Conservation (phyloP, 768 basidiomycete genomes). For the Leccinellum albellum region DNA sequence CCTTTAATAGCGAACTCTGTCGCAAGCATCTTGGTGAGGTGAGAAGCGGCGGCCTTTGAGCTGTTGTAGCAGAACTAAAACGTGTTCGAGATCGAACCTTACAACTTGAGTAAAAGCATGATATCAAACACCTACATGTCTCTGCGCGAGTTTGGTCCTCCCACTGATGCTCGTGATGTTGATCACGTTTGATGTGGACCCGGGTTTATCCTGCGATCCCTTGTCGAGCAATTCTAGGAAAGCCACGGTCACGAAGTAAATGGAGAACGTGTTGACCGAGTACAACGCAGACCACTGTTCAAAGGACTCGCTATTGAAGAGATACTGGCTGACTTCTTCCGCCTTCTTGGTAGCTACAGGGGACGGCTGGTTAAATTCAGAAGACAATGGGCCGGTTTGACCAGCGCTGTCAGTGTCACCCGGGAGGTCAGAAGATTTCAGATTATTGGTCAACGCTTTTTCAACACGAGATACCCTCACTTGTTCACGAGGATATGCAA, state of each 20-base stretch:
- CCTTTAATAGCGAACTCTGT: constrained; percentile 71
- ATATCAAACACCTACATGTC: constrained; percentile 55
- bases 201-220: constrained; percentile 56
- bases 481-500: constrained; percentile 82
- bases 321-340: constrained; percentile 60
- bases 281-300: constrained; percentile 63
- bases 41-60: constrained; percentile 71
- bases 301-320: constrained; percentile 66
- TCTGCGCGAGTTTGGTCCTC: constrained; percentile 62
- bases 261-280: constrained; percentile 67
- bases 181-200: constrained; percentile 63
- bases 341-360: constrained; percentile 60
- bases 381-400: constrained; percentile 60
- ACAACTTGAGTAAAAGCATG: neutral
- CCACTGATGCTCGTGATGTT: constrained; percentile 81
- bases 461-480: constrained; percentile 35
- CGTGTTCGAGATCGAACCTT: neutral
- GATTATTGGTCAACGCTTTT: neutral
- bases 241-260: constrained; percentile 73
- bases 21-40: constrained; percentile 72
- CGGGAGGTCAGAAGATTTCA: neutral
- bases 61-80: constrained; percentile 78
- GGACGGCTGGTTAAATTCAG: constrained; percentile 52
- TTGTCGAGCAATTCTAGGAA: constrained; percentile 74
- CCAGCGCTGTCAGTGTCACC: constrained; percentile 62